These are phyloP conservation scores for Populus hybrid DNA, from an alignment of 441 rosid genomes.

Conservation along the genomic window DNA sequence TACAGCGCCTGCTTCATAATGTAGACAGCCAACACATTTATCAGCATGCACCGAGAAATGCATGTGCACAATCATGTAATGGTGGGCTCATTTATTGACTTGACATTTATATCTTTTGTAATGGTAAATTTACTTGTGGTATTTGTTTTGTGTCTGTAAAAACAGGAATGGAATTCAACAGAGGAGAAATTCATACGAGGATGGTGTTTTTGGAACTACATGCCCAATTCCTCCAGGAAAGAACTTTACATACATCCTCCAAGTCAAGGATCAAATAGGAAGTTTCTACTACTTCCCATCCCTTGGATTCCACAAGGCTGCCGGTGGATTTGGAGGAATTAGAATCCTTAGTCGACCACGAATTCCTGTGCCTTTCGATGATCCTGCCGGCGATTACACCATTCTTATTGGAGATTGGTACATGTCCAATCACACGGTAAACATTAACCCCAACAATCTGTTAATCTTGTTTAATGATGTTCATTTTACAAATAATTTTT, in stretches of 20 bases:
- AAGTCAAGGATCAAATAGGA: slow-evolving; percentile 93
- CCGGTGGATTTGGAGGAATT: slow-evolving; percentile 90
- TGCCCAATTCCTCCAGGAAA: slow-evolving; percentile 90
- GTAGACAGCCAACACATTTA: neutral
- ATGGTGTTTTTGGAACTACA: slow-evolving; percentile 82
- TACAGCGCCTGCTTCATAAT: neutral
- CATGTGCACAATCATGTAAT: neutral
- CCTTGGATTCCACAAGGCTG: slow-evolving; percentile 89
- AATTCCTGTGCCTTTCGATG: slow-evolving; percentile 84
- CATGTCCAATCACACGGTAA: slow-evolving; percentile 76
- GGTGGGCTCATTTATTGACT: neutral
- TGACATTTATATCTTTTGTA: neutral
- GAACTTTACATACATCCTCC: slow-evolving; percentile 82
- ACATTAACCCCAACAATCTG: neutral
- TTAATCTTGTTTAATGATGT: no score
- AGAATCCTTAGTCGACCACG: slow-evolving; percentile 76
- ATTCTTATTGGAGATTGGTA: slow-evolving; percentile 94
- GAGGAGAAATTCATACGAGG: slow-evolving; percentile 77
- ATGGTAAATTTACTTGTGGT: neutral
- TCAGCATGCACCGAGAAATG: neutral
- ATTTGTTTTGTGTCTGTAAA: neutral
- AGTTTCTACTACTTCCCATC: slow-evolving; percentile 92
- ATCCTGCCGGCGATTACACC: slow-evolving; percentile 81
- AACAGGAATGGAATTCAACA: slow-evolving; percentile 79
- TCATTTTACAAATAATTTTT: neutral